Conservation (phyloP, 1,284 basidiomycete genomes). For the Taiwanofungus camphoratus region DNA sequence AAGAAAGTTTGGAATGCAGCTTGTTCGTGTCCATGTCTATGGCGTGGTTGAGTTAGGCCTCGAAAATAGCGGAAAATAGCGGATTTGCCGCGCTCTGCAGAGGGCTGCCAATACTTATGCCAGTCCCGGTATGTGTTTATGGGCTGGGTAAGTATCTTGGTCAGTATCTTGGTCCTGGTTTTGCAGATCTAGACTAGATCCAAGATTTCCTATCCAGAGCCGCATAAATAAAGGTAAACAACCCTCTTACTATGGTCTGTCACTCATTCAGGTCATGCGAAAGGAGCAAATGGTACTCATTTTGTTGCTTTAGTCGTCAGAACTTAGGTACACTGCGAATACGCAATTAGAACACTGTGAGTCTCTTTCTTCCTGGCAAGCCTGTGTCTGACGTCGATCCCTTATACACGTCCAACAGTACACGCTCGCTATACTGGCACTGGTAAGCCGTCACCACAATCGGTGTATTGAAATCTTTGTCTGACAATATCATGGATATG, state of each 20-base stretch:
- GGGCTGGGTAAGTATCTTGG: too few relatives aligned
- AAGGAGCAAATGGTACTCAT: conserved; percentile 5
- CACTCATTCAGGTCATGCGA: conserved; percentile 23
- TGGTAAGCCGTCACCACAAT: conserved; percentile 50
- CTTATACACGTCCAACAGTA: conserved; percentile 41
- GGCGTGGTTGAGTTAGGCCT: background rate
- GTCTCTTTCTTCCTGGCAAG: conserved; percentile 24
- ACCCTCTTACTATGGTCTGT: conserved; percentile 39
- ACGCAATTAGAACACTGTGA: conserved; percentile 88
- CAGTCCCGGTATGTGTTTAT: too few relatives aligned
- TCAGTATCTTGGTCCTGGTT: background rate
- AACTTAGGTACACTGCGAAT: conserved; percentile 90
- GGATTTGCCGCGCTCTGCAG: background rate
- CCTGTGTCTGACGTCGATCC: conserved; percentile 8
- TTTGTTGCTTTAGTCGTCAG: conserved; percentile 55
- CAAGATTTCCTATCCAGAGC: background rate
- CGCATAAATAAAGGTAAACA: conserved; percentile 11
- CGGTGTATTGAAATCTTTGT: background rate
- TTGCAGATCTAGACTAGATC: conserved; percentile 1
- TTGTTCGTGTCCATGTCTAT: conserved; percentile 55
- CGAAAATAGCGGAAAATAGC: background rate
- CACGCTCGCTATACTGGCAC: conserved; percentile 96
- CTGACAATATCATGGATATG: background rate
- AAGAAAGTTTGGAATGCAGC: conserved; percentile 46
- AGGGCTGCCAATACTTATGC: too few relatives aligned